Base-by-base conservation (phyloP, 1,284 basidiomycete species). In the Boletus semigastroideus region DNA sequence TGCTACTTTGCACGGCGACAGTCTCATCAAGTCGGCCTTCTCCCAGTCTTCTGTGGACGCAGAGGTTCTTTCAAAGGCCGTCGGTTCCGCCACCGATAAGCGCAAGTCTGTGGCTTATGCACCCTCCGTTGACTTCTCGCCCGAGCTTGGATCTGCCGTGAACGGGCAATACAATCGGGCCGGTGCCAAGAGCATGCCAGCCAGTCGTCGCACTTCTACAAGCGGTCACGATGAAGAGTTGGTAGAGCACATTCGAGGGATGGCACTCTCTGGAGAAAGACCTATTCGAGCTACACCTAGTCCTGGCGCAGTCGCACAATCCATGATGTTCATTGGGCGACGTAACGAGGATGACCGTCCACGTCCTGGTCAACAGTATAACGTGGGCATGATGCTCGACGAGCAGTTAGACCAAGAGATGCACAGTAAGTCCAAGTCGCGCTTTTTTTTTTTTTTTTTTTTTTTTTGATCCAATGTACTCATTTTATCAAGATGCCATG, bases 341-440 rank as follows among this genome's bases (percentile, higher is more conserved):
- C 74, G 79, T 57, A 71, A 67, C 19, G 78, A 81, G 51, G 80
- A 81, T 44, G 80, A 86, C 53, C 78, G 77, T 37, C 69, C 73
- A 16, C 77, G 75, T 42, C 79, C 81, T 64, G 79, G 79, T 20
- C 82, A 76, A 55, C 76, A 76, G 36, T 88, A 84, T 69, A 91
- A 90, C 62, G 83, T 87, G 39, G 89, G 89, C 27, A 90, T 92
- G 82, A 84, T 94, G 81, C 75, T 94, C 55, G 92, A 94, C 61
- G 88, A 94, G 68, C 90, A 94, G 66, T 72, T 94, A 59, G 92
- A 94, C 63, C 84, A 91, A 69, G 91, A 94, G 68, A 90, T 94
- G 83, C 86, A 93, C 61, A 92, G 90, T 94, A 60, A 63, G 87
- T 78, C 37, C 5, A 5, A 39, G 17, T 52, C 54, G n/a, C 49